Percentiles rank a stretch among this genome's conserved stretches.
Evolutionary conservation across 2,329 filamentous ascomycete genomes (phyloP).

Genomic region (Stachybotrys chartarum): DNA sequence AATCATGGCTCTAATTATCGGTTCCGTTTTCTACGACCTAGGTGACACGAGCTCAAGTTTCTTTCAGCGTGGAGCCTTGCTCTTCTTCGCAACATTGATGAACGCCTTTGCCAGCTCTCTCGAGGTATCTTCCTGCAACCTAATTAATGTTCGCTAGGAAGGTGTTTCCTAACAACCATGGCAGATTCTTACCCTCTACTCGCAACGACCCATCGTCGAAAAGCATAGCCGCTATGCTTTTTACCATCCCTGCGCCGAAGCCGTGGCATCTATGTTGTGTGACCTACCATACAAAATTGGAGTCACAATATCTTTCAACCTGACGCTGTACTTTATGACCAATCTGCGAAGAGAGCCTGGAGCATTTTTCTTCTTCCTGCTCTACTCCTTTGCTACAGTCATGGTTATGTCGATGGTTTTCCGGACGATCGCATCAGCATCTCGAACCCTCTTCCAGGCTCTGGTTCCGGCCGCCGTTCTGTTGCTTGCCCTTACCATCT

Average conservation of each 20-base stretch:
- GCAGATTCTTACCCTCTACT: constrained; percentile 20
- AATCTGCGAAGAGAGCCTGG: constrained; percentile 34
- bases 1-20: constrained; percentile 42
- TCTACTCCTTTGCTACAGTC: constrained; percentile 31
- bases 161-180: neutral
- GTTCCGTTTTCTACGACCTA: constrained; percentile 42
- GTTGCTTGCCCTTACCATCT: constrained; percentile 17
- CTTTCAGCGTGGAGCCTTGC: constrained; percentile 35
- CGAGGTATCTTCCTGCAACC: constrained; percentile 11
- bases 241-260: constrained; percentile 24
- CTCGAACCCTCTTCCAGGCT: constrained; percentile 44
- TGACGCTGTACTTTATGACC: constrained; percentile 42
- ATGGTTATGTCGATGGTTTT: constrained; percentile 36
- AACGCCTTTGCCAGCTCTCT: constrained; percentile 35
- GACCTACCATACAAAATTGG: constrained; percentile 32
- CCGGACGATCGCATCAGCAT: constrained; percentile 24
- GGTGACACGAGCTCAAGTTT: constrained; percentile 35
- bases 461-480: constrained; percentile 31
- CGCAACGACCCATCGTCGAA: constrained; percentile 23
- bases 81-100: constrained; percentile 44
- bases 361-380: constrained; percentile 37
- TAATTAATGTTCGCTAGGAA: neutral
- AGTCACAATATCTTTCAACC: constrained; percentile 30
- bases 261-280: constrained; percentile 23
- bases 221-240: constrained; percentile 27